phyloP scores from a whole-genome alignment of 176 grass and related monocot genomes.

The Pharus latifolius region DNA sequence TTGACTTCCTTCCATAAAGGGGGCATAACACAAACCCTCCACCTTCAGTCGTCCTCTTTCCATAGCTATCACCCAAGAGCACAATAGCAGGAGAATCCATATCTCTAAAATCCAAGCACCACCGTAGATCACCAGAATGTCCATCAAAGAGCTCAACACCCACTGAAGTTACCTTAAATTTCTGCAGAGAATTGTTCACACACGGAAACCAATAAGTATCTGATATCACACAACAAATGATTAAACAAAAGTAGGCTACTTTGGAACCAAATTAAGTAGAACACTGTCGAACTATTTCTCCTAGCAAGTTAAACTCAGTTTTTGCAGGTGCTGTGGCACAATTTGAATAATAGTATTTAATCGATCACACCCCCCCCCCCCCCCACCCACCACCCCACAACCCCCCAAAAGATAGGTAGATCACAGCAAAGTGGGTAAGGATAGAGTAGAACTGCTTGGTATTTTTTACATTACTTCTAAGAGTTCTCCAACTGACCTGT shows the following conservation, averaged over 20 bases:
- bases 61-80: conserved; percentile 62
- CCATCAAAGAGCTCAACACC: conserved; percentile 80
- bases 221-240: background rate
- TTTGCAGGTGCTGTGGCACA: background rate
- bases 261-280: background rate
- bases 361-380: no score
- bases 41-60: conserved; percentile 67
- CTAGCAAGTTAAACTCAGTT: background rate
- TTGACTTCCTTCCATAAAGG: conserved; percentile 85
- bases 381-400: no score
- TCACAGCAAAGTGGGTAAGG: background rate
- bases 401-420: background rate
- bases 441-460: background rate
- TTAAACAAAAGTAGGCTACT: conserved; percentile 10
- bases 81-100: conserved; percentile 84
- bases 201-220: conserved; percentile 9
- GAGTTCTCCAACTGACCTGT: no score
- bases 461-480: background rate
- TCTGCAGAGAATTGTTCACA: conserved; percentile 39
- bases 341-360: background rate
- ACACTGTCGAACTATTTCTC: background rate
- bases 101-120: conserved; percentile 98
- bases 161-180: conserved; percentile 80
- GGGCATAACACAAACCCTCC: conserved; percentile 93
- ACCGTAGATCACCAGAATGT: conserved; percentile 58